Conservation (phyloP, 2,329 filamentous ascomycete species). For the Parastagonospora avenae region DNA sequence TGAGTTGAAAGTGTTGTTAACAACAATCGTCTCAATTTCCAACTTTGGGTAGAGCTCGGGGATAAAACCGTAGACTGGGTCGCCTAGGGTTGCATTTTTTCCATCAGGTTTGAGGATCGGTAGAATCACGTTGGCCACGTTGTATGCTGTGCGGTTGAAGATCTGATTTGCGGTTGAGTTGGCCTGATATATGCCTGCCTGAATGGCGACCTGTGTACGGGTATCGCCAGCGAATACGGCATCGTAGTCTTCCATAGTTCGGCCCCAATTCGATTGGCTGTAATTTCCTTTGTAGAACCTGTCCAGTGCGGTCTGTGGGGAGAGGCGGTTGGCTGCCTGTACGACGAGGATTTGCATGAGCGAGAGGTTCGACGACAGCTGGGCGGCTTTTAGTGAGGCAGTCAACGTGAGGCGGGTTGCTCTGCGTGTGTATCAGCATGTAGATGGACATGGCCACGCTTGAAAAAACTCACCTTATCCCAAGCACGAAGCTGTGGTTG, state of each 20-base stretch:
- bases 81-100: constrained; percentile 63
- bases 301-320: constrained; percentile 58
- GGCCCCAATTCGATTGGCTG: constrained; percentile 62
- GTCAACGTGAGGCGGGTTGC: constrained; percentile 72
- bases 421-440: constrained; percentile 30
- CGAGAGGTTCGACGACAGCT: constrained; percentile 77
- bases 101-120: constrained; percentile 69
- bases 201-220: constrained; percentile 60
- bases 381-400: constrained; percentile 83
- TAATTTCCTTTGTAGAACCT: constrained; percentile 63
- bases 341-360: constrained; percentile 77
- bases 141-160: constrained; percentile 53
- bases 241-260: constrained; percentile 67
- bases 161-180: constrained; percentile 61
- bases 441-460: background rate
- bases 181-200: constrained; percentile 74
- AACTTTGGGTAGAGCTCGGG: constrained; percentile 77
- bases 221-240: constrained; percentile 70
- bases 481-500: constrained; percentile 65
- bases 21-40: constrained; percentile 58
- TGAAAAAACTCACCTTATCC: constrained; percentile 51
- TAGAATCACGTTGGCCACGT: constrained; percentile 58
- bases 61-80: constrained; percentile 70
- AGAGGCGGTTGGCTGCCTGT: constrained; percentile 69
- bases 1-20: constrained; percentile 39